Evolutionary conservation across 257 asterid genomes (phyloP), one percentile per base, ranked within the genome.

Genomic region (Galeopsis tetrahit): DNA sequence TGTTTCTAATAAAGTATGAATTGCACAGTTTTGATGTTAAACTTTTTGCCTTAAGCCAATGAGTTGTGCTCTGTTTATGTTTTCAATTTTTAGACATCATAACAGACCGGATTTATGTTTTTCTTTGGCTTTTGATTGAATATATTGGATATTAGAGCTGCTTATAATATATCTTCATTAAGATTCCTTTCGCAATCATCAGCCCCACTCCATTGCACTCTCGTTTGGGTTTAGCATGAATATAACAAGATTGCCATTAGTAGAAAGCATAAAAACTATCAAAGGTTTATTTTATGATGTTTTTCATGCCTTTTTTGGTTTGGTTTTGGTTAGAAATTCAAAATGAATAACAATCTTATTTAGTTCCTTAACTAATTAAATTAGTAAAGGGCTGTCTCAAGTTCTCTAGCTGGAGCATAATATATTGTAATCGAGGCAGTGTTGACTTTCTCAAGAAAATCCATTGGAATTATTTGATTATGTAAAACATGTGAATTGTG

Each of bases 391-490:
- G 42, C 13, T 35, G 56, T 15, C 60, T 73, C 36, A 56, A 56
- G 72, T 68, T 68, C 74, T 53, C 14, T 33, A 5, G 13, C 44
- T 17, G 38, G 17, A 64, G 42, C 70, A 32, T 15, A 11, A 40
- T 65, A 42, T 10, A 34, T 55, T 58, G 35, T 11, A 35, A 55
- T 3, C 38, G 73, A 8, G 28, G 31, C 44, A 49, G 34, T 63
- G 3, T 28, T 51, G 42, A 4, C 69, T 52, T 49, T 60, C 7
- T 51, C 72, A 7, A 61, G 21, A 60, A 17, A 51, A 36, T 1
- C 4, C 31, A 28, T 55, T 60, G 81, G 35, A 52, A 35, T 28
- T 31, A 56, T 67, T 58, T 3, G 63, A 31, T 9, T 59, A 11
- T 59, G 48, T 33, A 63, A 14, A 10, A 53, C 65, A 39, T 65